phyloP scores from a whole-genome alignment of 2,329 filamentous ascomycete genomes.

The Diaporthe vexans region DNA sequence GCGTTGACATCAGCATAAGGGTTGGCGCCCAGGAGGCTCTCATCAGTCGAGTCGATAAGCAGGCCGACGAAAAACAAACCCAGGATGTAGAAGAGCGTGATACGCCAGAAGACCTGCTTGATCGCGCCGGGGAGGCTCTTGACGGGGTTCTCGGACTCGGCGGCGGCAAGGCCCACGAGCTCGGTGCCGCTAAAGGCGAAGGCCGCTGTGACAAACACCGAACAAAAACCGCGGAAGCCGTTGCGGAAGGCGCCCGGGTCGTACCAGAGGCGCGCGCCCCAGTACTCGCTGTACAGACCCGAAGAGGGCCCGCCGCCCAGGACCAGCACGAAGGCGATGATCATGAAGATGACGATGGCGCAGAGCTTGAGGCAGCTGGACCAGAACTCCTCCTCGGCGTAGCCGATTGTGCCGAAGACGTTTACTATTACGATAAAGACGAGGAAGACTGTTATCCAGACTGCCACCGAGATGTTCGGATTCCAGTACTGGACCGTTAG shows the following conservation, averaged over 20 bases:
- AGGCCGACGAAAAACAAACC: slow-evolving; percentile 67
- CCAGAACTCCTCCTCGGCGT: slow-evolving; percentile 73
- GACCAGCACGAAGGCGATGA: slow-evolving; percentile 71
- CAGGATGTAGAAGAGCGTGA: slow-evolving; percentile 68
- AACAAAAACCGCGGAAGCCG: slow-evolving; percentile 81
- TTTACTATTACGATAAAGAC: slow-evolving; percentile 66
- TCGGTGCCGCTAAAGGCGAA: slow-evolving; percentile 82
- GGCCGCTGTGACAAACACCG: slow-evolving; percentile 79
- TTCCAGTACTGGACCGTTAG: slow-evolving; percentile 66
- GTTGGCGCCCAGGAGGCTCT: slow-evolving; percentile 60
- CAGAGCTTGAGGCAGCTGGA: slow-evolving; percentile 69
- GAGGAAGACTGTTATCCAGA: slow-evolving; percentile 71
- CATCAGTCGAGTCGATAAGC: slow-evolving; percentile 61
- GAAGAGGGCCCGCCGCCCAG: slow-evolving; percentile 70
- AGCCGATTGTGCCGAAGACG: slow-evolving; percentile 68
- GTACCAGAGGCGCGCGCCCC: slow-evolving; percentile 65
- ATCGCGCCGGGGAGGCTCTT: slow-evolving; percentile 84
- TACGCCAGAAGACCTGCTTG: slow-evolving; percentile 80
- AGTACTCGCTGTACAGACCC: slow-evolving; percentile 61
- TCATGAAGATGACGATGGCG: slow-evolving; percentile 74
- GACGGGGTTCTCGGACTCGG: slow-evolving; percentile 78
- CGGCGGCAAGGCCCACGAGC: slow-evolving; percentile 80
- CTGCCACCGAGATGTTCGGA: slow-evolving; percentile 57
- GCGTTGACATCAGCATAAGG: slow-evolving; percentile 61
- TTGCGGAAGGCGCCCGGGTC: slow-evolving; percentile 73